phyloP scores from a whole-genome alignment of 352 stramenopile species.

The Globisporangium megalacanthum region DNA sequence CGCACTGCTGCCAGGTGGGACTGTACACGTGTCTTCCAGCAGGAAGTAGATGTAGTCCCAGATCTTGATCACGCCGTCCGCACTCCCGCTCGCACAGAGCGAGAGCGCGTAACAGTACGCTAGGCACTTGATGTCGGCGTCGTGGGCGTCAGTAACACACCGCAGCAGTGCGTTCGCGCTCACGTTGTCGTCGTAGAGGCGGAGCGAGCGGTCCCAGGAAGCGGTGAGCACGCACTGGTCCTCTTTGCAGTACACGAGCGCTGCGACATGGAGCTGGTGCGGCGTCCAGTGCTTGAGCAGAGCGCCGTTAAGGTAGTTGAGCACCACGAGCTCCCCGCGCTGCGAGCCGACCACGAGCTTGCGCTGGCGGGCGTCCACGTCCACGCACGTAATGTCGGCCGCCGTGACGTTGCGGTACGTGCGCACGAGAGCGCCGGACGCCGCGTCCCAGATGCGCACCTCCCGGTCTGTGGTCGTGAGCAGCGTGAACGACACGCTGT shows the following conservation, averaged over 20 bases:
- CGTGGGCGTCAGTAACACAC: conserved; percentile 63
- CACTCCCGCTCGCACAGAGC: conserved; percentile 53
- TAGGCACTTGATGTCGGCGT: conserved; percentile 73
- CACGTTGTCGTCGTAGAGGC: conserved; percentile 67
- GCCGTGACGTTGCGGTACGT: conserved; percentile 45
- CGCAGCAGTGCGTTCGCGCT: conserved; percentile 49
- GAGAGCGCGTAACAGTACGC: conserved; percentile 70
- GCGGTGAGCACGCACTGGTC: conserved; percentile 66
- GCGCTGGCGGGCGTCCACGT: conserved; percentile 58
- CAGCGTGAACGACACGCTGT: conserved; percentile 58
- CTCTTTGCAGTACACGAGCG: conserved; percentile 70
- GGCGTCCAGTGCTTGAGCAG: conserved; percentile 58
- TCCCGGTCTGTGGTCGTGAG: conserved; percentile 65
- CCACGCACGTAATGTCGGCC: conserved; percentile 67
- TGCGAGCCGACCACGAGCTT: conserved; percentile 70
- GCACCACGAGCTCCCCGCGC: conserved; percentile 55
- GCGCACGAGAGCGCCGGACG: conserved; percentile 44
- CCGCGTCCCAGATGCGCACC: conserved; percentile 65
- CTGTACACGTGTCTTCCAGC: conserved; percentile 50
- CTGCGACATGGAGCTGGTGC: conserved; percentile 55
- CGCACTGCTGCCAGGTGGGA: background rate
- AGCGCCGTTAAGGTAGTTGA: conserved; percentile 76
- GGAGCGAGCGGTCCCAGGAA: conserved; percentile 70
- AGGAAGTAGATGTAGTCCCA: conserved; percentile 86
- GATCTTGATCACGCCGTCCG: conserved; percentile 68